Percentiles rank a stretch among this genome's conserved stretches.
Evolutionary conservation across 2,329 filamentous ascomycete genomes (phyloP).

Genomic region (Magnaporthiopsis rhizophila): DNA sequence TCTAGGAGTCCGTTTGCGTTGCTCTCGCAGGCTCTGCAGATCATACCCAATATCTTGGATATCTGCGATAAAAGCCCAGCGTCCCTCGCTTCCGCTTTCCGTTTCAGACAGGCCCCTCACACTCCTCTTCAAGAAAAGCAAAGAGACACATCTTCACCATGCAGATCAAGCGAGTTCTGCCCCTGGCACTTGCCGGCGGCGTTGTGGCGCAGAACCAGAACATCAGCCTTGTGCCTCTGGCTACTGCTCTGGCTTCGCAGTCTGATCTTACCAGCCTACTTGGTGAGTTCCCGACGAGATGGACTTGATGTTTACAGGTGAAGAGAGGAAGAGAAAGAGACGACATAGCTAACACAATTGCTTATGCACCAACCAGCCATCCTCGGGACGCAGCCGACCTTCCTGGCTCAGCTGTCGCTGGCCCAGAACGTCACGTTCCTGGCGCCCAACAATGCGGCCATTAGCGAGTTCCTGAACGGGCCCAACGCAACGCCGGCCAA

Average conservation of each 20-base stretch:
- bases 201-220: conserved; percentile 4
- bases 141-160: not conserved
- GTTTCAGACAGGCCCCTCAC: not conserved
- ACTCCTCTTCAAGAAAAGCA: not conserved
- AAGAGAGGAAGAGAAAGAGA: not conserved
- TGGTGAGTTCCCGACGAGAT: not conserved
- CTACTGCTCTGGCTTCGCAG: conserved; percentile 3
- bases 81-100: not conserved
- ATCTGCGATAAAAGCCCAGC: not conserved
- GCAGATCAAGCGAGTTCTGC: conserved; percentile 2
- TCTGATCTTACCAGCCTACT: conserved; percentile 3
- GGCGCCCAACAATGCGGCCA: conserved; percentile 10
- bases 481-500: conserved; percentile 13
- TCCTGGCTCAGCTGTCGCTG: conserved; percentile 7
- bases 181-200: conserved; percentile 4
- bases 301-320: not conserved
- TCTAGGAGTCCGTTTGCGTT: too few relatives aligned
- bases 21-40: not conserved
- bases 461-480: conserved; percentile 8
- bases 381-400: conserved; percentile 6
- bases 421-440: conserved; percentile 9
- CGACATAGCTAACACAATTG: not conserved
- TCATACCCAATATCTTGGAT: not conserved
- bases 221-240: conserved; percentile 3
- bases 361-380: not conserved